Conservation (phyloP, 257 asterid species). For the Solanum chmielewskii region DNA sequence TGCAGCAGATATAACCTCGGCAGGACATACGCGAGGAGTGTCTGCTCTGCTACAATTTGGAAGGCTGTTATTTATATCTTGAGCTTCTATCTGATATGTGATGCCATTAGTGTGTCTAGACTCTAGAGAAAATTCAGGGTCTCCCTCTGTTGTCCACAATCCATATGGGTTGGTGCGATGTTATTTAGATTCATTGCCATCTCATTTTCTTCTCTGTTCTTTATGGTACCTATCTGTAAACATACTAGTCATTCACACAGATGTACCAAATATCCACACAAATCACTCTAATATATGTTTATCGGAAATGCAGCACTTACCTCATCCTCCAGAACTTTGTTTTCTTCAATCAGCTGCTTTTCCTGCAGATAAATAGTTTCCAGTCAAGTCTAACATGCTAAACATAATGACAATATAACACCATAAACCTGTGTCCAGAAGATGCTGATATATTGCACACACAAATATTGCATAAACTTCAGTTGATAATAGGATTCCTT, state of each 20-base stretch:
- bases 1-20: background rate
- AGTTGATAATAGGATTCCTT: background rate
- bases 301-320: slow-evolving; percentile 1
- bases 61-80: background rate
- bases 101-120: background rate
- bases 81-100: background rate
- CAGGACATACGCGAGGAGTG: background rate
- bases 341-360: slow-evolving; percentile 32
- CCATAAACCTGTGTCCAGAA: background rate
- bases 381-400: background rate
- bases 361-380: slow-evolving; percentile 18
- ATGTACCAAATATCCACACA: background rate
- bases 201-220: background rate
- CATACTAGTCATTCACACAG: background rate
- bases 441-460: background rate
- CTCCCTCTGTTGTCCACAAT: background rate
- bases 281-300: background rate
- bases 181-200: background rate
- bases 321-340: slow-evolving; percentile 29
- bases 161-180: background rate
- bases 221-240: background rate
- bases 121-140: background rate
- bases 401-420: background rate
- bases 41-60: background rate
- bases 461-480: background rate